Evolutionary conservation across 2,329 filamentous ascomycete species (phyloP).

Genomic region (Fusarium sp.): DNA sequence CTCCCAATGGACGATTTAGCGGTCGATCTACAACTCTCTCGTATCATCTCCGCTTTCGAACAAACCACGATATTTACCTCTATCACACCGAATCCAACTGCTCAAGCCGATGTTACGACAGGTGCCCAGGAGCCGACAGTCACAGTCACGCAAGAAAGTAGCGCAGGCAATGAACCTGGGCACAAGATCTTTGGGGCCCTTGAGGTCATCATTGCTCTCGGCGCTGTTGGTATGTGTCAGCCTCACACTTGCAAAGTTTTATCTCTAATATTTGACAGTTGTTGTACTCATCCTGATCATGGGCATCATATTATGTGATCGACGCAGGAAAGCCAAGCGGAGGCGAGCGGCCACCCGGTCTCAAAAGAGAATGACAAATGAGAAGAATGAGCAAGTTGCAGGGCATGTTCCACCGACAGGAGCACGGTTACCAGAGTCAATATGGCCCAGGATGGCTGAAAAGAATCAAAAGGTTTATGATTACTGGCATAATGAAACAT

Average conservation of each 20-base stretch:
- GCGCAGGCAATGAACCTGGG: neutral
- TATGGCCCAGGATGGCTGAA: slow-evolving; percentile 34
- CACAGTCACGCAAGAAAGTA: slow-evolving; percentile 29
- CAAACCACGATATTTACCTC: slow-evolving; percentile 45
- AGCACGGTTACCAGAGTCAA: slow-evolving; percentile 10
- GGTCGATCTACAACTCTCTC: slow-evolving; percentile 41
- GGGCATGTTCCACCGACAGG: neutral
- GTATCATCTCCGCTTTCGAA: slow-evolving; percentile 43
- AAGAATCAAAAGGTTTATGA: slow-evolving; percentile 39
- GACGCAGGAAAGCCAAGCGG: slow-evolving; percentile 38
- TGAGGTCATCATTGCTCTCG: slow-evolving; percentile 45
- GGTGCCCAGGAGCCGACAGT: slow-evolving; percentile 9
- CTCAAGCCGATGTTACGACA: slow-evolving; percentile 14
- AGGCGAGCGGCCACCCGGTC: slow-evolving; percentile 1
- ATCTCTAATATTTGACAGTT: slow-evolving; percentile 6
- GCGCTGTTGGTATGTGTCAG: slow-evolving; percentile 27
- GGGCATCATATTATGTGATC: slow-evolving; percentile 35
- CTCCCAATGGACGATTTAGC: slow-evolving; percentile 28
- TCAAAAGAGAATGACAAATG: slow-evolving; percentile 2
- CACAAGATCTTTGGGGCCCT: slow-evolving; percentile 27
- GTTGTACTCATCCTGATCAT: slow-evolving; percentile 25
- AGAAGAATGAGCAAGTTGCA: slow-evolving; percentile 11
- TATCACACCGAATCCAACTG: slow-evolving; percentile 35
- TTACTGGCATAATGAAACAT: slow-evolving; percentile 34
- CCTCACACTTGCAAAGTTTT: rapidly evolving